These are phyloP conservation scores for Xylariaceae sp. DNA, from an alignment of 2,329 filamentous ascomycete species.

Conservation along the genomic window DNA sequence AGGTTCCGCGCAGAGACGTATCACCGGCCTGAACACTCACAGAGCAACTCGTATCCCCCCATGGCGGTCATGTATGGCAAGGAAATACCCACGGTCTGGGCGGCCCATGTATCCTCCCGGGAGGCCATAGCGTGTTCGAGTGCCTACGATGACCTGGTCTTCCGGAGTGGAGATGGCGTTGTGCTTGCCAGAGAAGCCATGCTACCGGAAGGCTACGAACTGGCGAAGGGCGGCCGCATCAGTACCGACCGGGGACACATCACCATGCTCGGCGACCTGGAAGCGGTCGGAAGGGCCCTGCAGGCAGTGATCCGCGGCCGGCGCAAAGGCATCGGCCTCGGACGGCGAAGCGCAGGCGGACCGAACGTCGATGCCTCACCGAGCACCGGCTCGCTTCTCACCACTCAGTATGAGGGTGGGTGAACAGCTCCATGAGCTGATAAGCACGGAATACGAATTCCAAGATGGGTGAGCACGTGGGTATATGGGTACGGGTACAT, in stretches of 20 bases:
- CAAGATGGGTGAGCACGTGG: too few relatives aligned
- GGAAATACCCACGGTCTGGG: constrained; percentile 76
- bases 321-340: constrained; percentile 64
- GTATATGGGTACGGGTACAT: too few relatives aligned
- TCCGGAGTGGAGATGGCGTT: constrained; percentile 83
- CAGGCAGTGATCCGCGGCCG: constrained; percentile 60
- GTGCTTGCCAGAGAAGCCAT: constrained; percentile 79
- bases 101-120: constrained; percentile 62
- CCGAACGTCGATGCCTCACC: too few relatives aligned
- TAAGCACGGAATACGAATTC: not conserved
- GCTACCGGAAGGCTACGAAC: constrained; percentile 70
- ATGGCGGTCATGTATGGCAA: constrained; percentile 81
- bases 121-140: constrained; percentile 71
- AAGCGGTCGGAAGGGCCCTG: constrained; percentile 69
- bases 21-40: constrained; percentile 51
- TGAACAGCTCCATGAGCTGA: too few relatives aligned
- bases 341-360: too few relatives aligned
- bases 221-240: constrained; percentile 66
- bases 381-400: too few relatives aligned
- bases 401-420: too few relatives aligned
- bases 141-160: constrained; percentile 79
- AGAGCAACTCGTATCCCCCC: constrained; percentile 71
- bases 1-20: constrained; percentile 69
- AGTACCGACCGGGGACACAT: constrained; percentile 82
- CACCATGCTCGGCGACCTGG: constrained; percentile 75